A percentile compares a stretch with the other conserved stretches of the same genome.
Conservation (phyloP, 768 basidiomycete genomes). For the Zangia roseola region DNA sequence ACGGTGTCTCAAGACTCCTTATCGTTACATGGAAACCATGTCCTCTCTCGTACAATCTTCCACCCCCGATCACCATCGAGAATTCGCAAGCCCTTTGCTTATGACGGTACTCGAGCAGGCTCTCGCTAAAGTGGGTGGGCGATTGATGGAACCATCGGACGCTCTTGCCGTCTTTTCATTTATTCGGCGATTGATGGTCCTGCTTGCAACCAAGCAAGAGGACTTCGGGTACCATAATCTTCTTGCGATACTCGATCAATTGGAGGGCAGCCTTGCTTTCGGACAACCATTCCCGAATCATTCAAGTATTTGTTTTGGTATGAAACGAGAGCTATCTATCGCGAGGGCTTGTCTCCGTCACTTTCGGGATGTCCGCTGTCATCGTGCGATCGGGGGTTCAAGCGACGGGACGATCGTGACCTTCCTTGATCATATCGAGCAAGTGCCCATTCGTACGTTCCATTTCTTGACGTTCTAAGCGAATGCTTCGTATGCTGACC, state of each 20-base stretch:
- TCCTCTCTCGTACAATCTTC: slow-evolving; percentile 32
- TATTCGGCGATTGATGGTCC: slow-evolving; percentile 59
- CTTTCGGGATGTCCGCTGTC: slow-evolving; percentile 17
- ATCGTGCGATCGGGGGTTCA: background rate
- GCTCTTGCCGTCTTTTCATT: slow-evolving; percentile 62
- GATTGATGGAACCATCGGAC: slow-evolving; percentile 57
- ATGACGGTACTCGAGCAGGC: slow-evolving; percentile 82
- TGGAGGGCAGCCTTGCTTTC: slow-evolving; percentile 35
- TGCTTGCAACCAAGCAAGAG: slow-evolving; percentile 53
- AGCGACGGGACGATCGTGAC: slow-evolving; percentile 29
- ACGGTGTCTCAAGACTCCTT: slow-evolving; percentile 78
- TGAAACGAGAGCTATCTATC: slow-evolving; percentile 46
- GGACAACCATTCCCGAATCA: slow-evolving; percentile 34
- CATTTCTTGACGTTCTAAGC: background rate
- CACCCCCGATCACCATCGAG: slow-evolving; percentile 15
- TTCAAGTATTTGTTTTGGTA: slow-evolving; percentile 37
- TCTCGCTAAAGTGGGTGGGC: slow-evolving; percentile 58
- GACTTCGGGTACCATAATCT: slow-evolving; percentile 38
- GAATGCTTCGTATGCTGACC: background rate
- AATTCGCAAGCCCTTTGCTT: slow-evolving; percentile 70
- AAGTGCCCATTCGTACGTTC: slow-evolving; percentile 47
- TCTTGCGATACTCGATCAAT: slow-evolving; percentile 30
- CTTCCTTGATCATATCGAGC: slow-evolving; percentile 46
- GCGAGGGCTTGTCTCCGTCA: slow-evolving; percentile 37
- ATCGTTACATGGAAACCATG: slow-evolving; percentile 80